Base-by-base conservation (phyloP, 441 rosid species). In the Cnidoscolus chayamansa region DNA sequence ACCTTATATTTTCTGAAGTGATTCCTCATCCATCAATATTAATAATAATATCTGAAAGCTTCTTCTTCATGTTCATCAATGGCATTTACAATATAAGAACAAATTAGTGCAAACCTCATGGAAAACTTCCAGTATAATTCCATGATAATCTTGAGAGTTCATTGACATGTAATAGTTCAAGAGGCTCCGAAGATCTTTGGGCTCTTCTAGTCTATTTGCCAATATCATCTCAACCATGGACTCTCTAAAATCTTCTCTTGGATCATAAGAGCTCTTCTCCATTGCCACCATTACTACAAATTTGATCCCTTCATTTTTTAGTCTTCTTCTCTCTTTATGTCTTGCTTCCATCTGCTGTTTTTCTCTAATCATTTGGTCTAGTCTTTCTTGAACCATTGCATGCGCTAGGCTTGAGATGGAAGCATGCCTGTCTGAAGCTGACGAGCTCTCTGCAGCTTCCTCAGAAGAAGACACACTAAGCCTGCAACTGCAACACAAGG, bases 371-470 rank as follows among this genome's bases (percentile, higher is more conserved):
- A 92, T 88, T 75, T 92, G 94, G 75, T 90, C 95, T 16, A 94
- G 84, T 80, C 88, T 88, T 75, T 92, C 92, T 67, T 94, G 98
- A 71, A 94, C 97, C 96, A 92, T 86, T 71, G 89, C 91, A 70
- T 92, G 98, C 48, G 95, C 85, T 25, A 94, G 73, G 86, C 90
- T 92, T n/a, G 99, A 92, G 73, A 92, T 73, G 0, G 91, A 81
- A 5, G 85, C 76, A 40, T 86, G 77, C 37, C 79, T 82, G 53
- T 86, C 85, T 0, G 92, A 79, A 56, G 5, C 31, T 20, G 71
- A 58, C 7, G 73, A 81, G 84, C 82, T 84, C 59, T 88, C 89
- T 30, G 60, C 10, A 0, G 80, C 79, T 78, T 86, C 91, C 72
- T 79, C 86, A 0, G 90, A 83, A 2, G 94, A 90, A 25, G 96